Evolutionary conservation across 75 land plant genomes (phyloP).

Genomic region (Cupressus sempervirens): DNA sequence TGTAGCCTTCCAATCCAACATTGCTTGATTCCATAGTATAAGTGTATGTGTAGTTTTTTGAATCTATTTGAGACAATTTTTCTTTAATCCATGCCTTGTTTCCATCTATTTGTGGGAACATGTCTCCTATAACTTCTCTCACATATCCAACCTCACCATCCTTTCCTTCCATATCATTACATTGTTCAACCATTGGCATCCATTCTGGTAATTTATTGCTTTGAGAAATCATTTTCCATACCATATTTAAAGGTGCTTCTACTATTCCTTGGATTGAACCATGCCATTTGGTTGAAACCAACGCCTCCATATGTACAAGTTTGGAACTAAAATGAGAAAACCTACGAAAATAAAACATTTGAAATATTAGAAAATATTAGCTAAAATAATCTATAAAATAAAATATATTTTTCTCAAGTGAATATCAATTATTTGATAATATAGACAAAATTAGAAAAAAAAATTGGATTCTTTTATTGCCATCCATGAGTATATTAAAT

Average conservation of each 20-base stretch:
- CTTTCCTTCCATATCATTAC: constrained; percentile 25
- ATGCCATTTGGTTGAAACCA: background rate
- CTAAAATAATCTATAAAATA: background rate
- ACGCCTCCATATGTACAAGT: background rate
- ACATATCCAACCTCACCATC: constrained; percentile 35
- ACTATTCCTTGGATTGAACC: background rate
- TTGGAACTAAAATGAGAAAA: background rate
- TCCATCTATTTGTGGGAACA: constrained; percentile 36
- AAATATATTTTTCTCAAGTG: background rate
- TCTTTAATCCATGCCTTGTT: constrained; percentile 50
- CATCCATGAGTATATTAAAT: background rate
- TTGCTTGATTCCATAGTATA: constrained; percentile 41
- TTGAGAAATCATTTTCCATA: background rate
- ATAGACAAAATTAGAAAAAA: background rate
- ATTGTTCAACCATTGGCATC: constrained; percentile 38
- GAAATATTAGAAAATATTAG: background rate
- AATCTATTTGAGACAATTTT: constrained; percentile 32
- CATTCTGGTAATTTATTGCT: background rate
- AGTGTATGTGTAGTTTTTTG: constrained; percentile 17
- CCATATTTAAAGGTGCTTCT: background rate
- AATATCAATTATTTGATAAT: background rate
- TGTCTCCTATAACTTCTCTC: constrained; percentile 35
- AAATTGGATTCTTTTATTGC: background rate
- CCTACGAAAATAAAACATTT: background rate
- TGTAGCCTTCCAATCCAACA: constrained; percentile 35